Evolutionary conservation across 257 asterid species (phyloP), one percentile per base, ranked within the genome.

Genomic region (Dorcoceras hygrometricum): DNA sequence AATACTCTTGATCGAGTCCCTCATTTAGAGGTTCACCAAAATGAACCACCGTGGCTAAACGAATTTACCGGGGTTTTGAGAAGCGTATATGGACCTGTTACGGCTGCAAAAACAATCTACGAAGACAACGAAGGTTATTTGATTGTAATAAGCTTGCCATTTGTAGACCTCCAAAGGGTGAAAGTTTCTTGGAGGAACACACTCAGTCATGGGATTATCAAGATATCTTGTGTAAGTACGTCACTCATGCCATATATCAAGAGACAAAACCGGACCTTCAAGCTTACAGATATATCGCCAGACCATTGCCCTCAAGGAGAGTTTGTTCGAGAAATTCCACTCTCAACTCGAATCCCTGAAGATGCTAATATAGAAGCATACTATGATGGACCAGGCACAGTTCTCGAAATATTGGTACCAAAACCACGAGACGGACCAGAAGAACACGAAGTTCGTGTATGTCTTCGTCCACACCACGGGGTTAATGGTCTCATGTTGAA

Each of bases 141-240:
- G 76, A 82, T 89, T n/a, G 64, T 89, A 2, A 75, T 84, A 61
- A 82, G 85, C 63, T 75, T 89, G 70, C 95, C 96, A 0, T 84
- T 81, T 61, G 87, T 80, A 0, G 95, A 89, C 78, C 96, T 80
- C 36, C 82, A 81, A 72, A 69, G 76, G 66, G 91, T 88, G 24
- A 88, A 81, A 71, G 94, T 88, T 48, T 82, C 83, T 1, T 88
- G 96, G 96, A 65, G 88, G 83, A 88, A 88, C 57, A 82, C 83
- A 0, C 81, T 62, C 32, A 80, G 83, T 0, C 84, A 78, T 12
- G 82, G 84, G 54, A 70, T 74, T 27, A 76, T 82, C 39, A 78
- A 81, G 74, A 66, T 82, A 1, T 72, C 80, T 4, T 82, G 85
- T 26, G 32, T 58, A 16, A 79, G 87, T 48, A 79, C 80, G 4